Evolutionary conservation across 2,329 filamentous ascomycete genomes (phyloP).

Genomic region (Fusarium drepaniforme): DNA sequence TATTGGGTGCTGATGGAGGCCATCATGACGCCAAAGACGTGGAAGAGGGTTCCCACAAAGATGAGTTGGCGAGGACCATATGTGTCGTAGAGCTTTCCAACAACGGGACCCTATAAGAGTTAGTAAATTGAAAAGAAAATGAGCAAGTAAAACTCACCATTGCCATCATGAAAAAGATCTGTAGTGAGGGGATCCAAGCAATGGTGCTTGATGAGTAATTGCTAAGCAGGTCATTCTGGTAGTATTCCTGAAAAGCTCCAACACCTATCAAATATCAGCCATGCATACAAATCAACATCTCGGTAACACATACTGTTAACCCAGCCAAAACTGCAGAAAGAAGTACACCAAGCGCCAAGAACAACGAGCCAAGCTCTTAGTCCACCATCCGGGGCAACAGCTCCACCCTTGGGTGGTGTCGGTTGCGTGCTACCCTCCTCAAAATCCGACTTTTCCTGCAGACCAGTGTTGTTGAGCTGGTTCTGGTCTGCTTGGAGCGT

Average conservation of each 20-base stretch:
- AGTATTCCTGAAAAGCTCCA: constrained; percentile 71
- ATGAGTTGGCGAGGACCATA: constrained; percentile 71
- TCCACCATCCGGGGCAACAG: constrained; percentile 24
- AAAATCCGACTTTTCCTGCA: constrained; percentile 19
- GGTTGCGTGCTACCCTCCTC: constrained; percentile 18
- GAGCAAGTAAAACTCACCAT: constrained; percentile 46
- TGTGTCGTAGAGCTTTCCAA: constrained; percentile 73
- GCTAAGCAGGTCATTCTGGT: constrained; percentile 61
- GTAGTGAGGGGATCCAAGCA: constrained; percentile 72
- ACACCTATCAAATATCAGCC: constrained; percentile 44
- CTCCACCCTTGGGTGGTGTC: not conserved
- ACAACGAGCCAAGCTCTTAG: constrained; percentile 54
- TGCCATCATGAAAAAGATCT: constrained; percentile 67
- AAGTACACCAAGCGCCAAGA: constrained; percentile 54
- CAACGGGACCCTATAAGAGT: constrained; percentile 62
- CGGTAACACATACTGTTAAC: constrained; percentile 56
- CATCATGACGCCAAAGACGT: constrained; percentile 75
- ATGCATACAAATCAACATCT: not conserved
- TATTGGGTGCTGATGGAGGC: constrained; percentile 60
- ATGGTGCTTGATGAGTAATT: constrained; percentile 65
- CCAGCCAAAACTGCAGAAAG: constrained; percentile 57
- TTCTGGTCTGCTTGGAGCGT: constrained; percentile 17
- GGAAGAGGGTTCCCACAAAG: constrained; percentile 63
- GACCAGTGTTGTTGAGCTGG: constrained; percentile 1
- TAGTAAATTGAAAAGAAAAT: constrained; percentile 1